Conservation (phyloP, 306 rosid species). For the Aeschynomene evenia region DNA sequence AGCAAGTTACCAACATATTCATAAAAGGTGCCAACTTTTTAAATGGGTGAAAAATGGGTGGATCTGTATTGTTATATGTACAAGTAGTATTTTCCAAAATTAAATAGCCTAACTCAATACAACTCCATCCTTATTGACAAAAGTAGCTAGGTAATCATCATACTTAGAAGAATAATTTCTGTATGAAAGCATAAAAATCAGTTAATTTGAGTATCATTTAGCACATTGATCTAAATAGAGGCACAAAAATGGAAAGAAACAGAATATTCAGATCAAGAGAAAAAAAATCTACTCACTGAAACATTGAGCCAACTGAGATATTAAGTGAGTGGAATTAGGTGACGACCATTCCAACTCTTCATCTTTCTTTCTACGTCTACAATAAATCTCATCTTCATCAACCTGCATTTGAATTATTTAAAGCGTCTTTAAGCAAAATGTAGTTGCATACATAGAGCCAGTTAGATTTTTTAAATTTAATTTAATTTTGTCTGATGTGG, state of each 20-base stretch:
- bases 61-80: too few relatives aligned
- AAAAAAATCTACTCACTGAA: slow-evolving; percentile 59
- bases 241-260: background rate
- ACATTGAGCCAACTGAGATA: slow-evolving; percentile 81
- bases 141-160: background rate
- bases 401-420: slow-evolving; percentile 56
- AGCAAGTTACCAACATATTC: too few relatives aligned
- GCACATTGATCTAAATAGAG: background rate
- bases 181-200: background rate
- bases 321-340: slow-evolving; percentile 70
- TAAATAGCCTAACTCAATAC: background rate
- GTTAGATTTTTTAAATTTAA: too few relatives aligned
- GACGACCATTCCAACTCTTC: slow-evolving; percentile 77
- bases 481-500: too few relatives aligned
- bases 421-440: slow-evolving; percentile 29
- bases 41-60: too few relatives aligned
- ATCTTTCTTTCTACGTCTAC: slow-evolving; percentile 64
- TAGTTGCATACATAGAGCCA: too few relatives aligned
- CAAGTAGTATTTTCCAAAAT: too few relatives aligned
- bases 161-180: slow-evolving; percentile 7
- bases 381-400: slow-evolving; percentile 76
- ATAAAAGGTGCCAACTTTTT: too few relatives aligned
- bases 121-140: background rate
- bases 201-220: background rate
- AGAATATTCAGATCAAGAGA: slow-evolving; percentile 12